These are phyloP conservation scores for Zymoseptoria pseudotritici DNA, from an alignment of 2,329 filamentous ascomycete species.

Conservation along the genomic window DNA sequence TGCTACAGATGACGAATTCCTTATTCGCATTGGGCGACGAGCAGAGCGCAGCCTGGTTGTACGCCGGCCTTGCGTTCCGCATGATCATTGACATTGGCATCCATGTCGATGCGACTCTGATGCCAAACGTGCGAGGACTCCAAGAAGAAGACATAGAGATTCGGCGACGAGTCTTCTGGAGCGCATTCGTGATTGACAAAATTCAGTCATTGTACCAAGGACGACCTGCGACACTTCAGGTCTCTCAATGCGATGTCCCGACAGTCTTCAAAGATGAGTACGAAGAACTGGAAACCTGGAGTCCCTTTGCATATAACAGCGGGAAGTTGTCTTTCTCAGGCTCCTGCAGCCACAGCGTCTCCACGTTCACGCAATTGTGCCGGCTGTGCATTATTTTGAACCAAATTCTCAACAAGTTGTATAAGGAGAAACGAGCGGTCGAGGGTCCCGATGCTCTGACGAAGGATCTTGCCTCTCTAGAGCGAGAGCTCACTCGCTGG, in stretches of 20 bases:
- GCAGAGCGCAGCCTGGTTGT: slow-evolving; percentile 50
- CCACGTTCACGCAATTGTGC: slow-evolving; percentile 8
- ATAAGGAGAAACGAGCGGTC: slow-evolving; percentile 3
- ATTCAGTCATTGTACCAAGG: slow-evolving; percentile 49
- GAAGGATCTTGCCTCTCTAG: slow-evolving; percentile 5
- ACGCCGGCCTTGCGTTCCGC: slow-evolving; percentile 50
- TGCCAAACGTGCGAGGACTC: slow-evolving; percentile 28
- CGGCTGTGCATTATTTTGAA: slow-evolving; percentile 7
- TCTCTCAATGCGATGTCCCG: slow-evolving; percentile 42
- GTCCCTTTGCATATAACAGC: slow-evolving; percentile 32
- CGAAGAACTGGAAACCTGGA: slow-evolving; percentile 48
- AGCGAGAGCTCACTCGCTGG: slow-evolving; percentile 4
- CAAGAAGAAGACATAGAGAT: slow-evolving; percentile 43
- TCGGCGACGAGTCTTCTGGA: slow-evolving; percentile 41
- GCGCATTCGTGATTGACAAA: slow-evolving; percentile 43
- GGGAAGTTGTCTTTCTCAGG: slow-evolving; percentile 1
- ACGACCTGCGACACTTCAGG: slow-evolving; percentile 42
- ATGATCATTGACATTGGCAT: slow-evolving; percentile 51
- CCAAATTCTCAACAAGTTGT: slow-evolving; percentile 9
- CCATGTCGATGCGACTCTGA: slow-evolving; percentile 37
- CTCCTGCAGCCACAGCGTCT: slow-evolving; percentile 9
- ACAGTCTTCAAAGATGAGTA: slow-evolving; percentile 44
- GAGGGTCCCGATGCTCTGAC: slow-evolving; percentile 1
- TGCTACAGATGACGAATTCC: slow-evolving; percentile 46
- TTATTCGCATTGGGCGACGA: slow-evolving; percentile 46